Percentiles rank a stretch among this genome's conserved stretches.
These are phyloP conservation scores for Stellera chamaejasme DNA, from an alignment of 345 rosid species.

Conservation along the genomic window DNA sequence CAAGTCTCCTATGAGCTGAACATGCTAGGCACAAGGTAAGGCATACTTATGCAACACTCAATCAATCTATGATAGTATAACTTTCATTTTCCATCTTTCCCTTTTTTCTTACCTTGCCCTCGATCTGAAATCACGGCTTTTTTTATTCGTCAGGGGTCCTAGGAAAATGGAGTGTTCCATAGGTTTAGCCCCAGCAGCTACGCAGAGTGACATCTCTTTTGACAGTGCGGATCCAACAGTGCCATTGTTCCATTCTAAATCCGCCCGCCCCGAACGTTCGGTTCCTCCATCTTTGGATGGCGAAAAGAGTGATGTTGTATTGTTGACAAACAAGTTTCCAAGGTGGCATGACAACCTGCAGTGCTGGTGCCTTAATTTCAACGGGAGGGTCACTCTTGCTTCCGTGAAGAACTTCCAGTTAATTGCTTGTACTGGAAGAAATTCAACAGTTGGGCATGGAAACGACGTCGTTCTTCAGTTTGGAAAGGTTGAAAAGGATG, in stretches of 20 bases:
- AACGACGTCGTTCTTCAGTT: constrained; percentile 64
- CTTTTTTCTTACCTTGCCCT: too few species aligned
- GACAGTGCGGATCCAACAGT: constrained; percentile 23
- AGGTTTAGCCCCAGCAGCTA: constrained; percentile 46
- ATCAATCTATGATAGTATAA: not conserved
- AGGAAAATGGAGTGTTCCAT: constrained; percentile 67
- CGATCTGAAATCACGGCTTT: not conserved
- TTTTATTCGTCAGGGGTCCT: constrained; percentile 48
- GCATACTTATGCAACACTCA: not conserved
- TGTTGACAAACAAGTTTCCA: constrained; percentile 61
- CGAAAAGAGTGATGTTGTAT: constrained; percentile 32
- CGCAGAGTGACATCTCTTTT: constrained; percentile 28
- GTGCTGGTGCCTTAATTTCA: constrained; percentile 78
- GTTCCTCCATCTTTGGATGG: constrained; percentile 20
- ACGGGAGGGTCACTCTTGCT: constrained; percentile 73
- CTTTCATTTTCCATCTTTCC: not conserved
- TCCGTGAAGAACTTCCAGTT: constrained; percentile 77
- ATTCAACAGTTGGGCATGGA: constrained; percentile 31
- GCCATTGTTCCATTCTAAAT: constrained; percentile 38
- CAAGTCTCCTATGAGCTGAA: constrained; percentile 64
- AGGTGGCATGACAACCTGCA: constrained; percentile 85
- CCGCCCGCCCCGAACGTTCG: constrained; percentile 27
- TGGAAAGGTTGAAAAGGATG: constrained; percentile 72
- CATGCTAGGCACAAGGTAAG: constrained; percentile 62
- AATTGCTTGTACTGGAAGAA: constrained; percentile 37